These are phyloP conservation scores for Metschnikowia dekortorum DNA, from an alignment of 805 yeast species.

Conservation along the genomic window DNA sequence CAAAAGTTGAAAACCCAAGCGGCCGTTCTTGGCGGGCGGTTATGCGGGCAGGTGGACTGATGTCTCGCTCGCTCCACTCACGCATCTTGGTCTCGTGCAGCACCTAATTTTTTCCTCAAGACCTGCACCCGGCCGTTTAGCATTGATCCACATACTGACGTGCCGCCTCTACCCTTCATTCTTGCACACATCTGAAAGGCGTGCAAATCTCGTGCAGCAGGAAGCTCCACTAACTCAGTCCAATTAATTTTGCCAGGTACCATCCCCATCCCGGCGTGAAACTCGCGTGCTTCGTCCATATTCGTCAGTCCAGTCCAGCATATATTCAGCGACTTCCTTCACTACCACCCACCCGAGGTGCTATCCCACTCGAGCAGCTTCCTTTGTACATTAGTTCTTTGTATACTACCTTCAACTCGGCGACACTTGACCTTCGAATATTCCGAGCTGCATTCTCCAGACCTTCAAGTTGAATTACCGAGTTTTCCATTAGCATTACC, in stretches of 20 bases:
- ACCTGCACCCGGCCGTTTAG: conserved; percentile 1
- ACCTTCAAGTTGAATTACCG: background rate
- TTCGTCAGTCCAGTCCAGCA: background rate
- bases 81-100: conserved; percentile 4
- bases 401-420: conserved; percentile 9
- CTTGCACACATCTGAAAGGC: background rate
- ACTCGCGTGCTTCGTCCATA: background rate
- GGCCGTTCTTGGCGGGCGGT: too few species aligned
- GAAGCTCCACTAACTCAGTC: background rate
- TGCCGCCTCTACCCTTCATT: background rate
- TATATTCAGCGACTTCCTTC: background rate
- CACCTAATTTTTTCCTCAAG: conserved; percentile 4
- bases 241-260: background rate
- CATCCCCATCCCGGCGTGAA: background rate
- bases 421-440: background rate
- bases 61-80: background rate
- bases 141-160: conserved; percentile 1
- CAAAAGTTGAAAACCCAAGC: too few species aligned
- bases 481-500: conserved; percentile 1
- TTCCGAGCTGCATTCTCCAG: background rate
- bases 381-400: conserved; percentile 14
- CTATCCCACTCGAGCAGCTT: background rate
- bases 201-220: background rate
- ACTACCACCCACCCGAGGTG: background rate
- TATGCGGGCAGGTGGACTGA: background rate